Evolutionary conservation across 2,329 filamentous ascomycete genomes (phyloP).

Genomic region (Epichloe bromicola): DNA sequence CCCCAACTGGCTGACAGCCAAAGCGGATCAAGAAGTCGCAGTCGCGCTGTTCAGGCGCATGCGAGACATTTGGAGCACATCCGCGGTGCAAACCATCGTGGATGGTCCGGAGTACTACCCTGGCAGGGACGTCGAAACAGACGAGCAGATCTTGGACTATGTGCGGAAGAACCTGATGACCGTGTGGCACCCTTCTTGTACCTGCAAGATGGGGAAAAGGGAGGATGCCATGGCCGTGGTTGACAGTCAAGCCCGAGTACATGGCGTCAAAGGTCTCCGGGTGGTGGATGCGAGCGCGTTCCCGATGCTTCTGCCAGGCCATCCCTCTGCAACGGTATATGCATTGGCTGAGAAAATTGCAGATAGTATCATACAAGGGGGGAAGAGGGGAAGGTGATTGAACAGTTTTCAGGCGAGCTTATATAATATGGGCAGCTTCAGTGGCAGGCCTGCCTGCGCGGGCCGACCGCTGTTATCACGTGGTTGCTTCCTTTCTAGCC

Average conservation of each 20-base stretch:
- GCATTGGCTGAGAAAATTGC: conserved; percentile 16
- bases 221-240: conserved; percentile 42
- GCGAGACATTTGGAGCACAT: conserved; percentile 21
- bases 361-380: conserved; percentile 5
- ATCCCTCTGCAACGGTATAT: conserved; percentile 13
- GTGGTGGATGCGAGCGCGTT: conserved; percentile 32
- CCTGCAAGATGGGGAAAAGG: conserved; percentile 20
- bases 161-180: conserved; percentile 14
- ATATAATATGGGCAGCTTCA: too few relatives aligned
- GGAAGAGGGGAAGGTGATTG: neutral
- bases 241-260: conserved; percentile 22
- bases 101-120: conserved; percentile 24
- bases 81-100: conserved; percentile 16
- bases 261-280: too few relatives aligned
- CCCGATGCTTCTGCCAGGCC: conserved; percentile 9
- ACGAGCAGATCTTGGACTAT: conserved; percentile 27
- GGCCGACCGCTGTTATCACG: too few relatives aligned
- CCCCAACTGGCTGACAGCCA: conserved; percentile 30
- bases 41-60: conserved; percentile 27
- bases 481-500: too few relatives aligned
- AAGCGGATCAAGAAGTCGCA: conserved; percentile 29
- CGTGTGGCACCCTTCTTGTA: conserved; percentile 15
- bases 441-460: too few relatives aligned
- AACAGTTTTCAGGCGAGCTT: neutral
- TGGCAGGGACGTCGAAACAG: conserved; percentile 23